A percentile compares a stretch with the other conserved stretches of the same genome.
Conservation (phyloP, 192 early-diverging fungal genomes). For the Diversispora epigaea region DNA sequence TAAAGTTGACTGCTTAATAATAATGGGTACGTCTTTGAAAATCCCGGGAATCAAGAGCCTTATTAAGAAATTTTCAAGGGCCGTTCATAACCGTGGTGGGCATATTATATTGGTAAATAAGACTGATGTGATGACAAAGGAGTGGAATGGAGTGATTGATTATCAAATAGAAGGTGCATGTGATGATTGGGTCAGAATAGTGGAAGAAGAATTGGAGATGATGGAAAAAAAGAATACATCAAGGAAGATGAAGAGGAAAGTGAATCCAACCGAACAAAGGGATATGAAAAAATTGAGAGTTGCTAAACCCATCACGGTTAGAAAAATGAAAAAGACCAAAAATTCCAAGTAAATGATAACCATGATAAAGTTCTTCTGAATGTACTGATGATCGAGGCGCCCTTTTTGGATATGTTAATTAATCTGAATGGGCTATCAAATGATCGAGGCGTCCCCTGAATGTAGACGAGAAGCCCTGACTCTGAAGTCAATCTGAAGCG, state of each 20-base stretch:
- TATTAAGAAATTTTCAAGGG: conserved; percentile 69
- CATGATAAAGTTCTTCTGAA: too few relatives aligned
- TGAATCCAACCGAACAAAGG: too few relatives aligned
- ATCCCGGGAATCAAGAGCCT: conserved; percentile 75
- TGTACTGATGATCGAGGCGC: too few relatives aligned
- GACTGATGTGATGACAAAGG: conserved; percentile 59
- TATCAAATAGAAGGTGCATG: conserved; percentile 68
- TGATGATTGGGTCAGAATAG: conserved; percentile 60
- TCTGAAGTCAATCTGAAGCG: too few relatives aligned
- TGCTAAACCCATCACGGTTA: too few relatives aligned
- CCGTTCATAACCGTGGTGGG: conserved; percentile 57
- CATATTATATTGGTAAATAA: conserved; percentile 77
- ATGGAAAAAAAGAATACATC: neutral
- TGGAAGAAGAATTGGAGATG: conserved; percentile 41
- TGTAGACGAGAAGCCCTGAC: too few relatives aligned
- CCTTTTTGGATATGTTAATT: too few relatives aligned
- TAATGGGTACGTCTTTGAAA: conserved; percentile 89
- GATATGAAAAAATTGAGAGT: too few relatives aligned
- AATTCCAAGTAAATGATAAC: too few relatives aligned
- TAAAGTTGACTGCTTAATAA: conserved; percentile 74
- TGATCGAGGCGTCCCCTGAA: too few relatives aligned
- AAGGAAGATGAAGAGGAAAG: neutral
- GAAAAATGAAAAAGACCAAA: too few relatives aligned
- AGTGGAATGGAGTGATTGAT: conserved; percentile 83
- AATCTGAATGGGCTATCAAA: too few relatives aligned